Percentiles rank a stretch among this genome's conserved stretches.
These are phyloP conservation scores for Solanum verrucosum DNA, from an alignment of 257 asterid species.

Conservation along the genomic window DNA sequence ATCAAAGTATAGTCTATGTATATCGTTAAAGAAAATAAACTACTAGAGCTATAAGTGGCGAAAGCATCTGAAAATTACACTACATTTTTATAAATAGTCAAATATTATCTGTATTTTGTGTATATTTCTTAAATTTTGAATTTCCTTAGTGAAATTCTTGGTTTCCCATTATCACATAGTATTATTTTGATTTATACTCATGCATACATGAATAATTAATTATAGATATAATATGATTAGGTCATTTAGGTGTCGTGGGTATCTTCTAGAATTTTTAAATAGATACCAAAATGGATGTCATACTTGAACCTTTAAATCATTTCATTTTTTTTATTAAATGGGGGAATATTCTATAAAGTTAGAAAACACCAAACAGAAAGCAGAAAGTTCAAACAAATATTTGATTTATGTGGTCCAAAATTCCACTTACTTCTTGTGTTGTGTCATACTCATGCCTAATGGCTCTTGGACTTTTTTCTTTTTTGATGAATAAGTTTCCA, in stretches of 20 bases:
- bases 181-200: neutral
- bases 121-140: neutral
- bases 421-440: neutral
- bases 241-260: neutral
- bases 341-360: neutral
- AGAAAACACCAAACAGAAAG: neutral
- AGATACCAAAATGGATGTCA: neutral
- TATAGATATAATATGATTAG: neutral
- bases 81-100: neutral
- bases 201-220: neutral
- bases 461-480: neutral
- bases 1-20: neutral
- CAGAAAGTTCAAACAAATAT: neutral
- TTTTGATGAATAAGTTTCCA: neutral
- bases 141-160: neutral
- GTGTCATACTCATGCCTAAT: neutral
- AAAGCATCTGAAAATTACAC: neutral
- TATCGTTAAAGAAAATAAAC: neutral
- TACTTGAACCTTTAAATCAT: neutral
- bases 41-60: neutral
- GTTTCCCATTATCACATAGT: neutral
- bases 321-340: neutral
- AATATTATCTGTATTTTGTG: neutral
- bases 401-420: neutral
- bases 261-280: neutral